Evolutionary conservation across 305 asterid species (phyloP).

Genomic region (Andrographis paniculata): DNA sequence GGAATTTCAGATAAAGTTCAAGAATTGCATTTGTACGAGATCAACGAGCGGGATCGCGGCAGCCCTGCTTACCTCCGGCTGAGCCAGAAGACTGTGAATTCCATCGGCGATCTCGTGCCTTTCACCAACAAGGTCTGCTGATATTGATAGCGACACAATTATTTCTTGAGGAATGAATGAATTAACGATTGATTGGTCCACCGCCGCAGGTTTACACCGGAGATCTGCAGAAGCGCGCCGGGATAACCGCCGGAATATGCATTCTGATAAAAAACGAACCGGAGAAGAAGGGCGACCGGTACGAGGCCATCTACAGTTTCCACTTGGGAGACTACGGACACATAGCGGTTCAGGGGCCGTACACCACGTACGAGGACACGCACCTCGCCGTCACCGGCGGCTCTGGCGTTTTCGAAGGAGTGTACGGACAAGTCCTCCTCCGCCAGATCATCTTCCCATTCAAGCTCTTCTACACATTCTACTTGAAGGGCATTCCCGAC

Average conservation of each 20-base stretch:
- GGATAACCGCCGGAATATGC: constrained; percentile 90
- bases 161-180: neutral
- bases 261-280: constrained; percentile 71
- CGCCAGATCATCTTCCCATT: constrained; percentile 78
- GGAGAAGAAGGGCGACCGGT: constrained; percentile 84
- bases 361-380: constrained; percentile 73
- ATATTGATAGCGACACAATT: neutral
- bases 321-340: constrained; percentile 93
- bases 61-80: constrained; percentile 88
- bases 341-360: constrained; percentile 80
- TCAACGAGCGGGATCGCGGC: constrained; percentile 91
- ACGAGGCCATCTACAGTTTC: constrained; percentile 88
- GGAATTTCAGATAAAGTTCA: constrained; percentile 33
- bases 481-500: constrained; percentile 77
- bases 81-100: constrained; percentile 72
- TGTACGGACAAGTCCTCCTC: constrained; percentile 79
- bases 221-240: constrained; percentile 62
- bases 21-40: constrained; percentile 64
- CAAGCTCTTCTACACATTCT: constrained; percentile 82
- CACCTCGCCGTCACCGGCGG: constrained; percentile 91
- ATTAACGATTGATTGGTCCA: neutral
- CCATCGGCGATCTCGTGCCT: constrained; percentile 97
- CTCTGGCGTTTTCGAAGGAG: constrained; percentile 87
- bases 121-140: constrained; percentile 71
- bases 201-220: constrained; percentile 62